Evolutionary conservation across 257 asterid genomes (phyloP), one percentile per base, ranked within the genome.

Genomic region (Capsicum baccatum): DNA sequence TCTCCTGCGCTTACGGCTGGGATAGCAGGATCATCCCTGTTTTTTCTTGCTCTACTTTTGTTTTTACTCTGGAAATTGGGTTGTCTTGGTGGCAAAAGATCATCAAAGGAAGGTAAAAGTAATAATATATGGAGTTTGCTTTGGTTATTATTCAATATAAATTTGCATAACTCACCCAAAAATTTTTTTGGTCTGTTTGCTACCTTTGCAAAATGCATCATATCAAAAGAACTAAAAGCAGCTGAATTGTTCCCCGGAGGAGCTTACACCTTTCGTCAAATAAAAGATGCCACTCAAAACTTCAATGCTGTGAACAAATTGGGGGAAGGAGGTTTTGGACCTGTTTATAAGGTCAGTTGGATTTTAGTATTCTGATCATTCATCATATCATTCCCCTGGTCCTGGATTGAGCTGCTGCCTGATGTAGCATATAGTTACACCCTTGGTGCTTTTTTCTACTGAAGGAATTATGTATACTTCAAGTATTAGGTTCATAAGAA

Each of bases 231-330:
- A 52, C n/a, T 26, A n/a, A 16, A 16, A 86, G 86, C 81, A 42
- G 74, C 79, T 9, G 88, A 85, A 74, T 52, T 85, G 60, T 83
- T 60, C 80, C 81, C 86, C 10, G 88, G 86, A 74, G 86, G 86
- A 8, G 58, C 78, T 52, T 86, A 59, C 21, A 86, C 48, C 73
- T 83, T 71, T 54, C 52, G 54, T 35, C 80, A 85, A 73, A 62
- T 86, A 80, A 83, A 70, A 83, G 86, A 54, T 12, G 88, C 88
- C n/a, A 83, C 88, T 10, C 71, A 79, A 7, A 80, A 83, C 73
- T 86, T 86, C 68, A 42, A 60, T 33, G 16, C 39, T 19, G 73
- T 3, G 21, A 86, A 67, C 50, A 80, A 83, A 64, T 50, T 83
- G 0, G 89, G 86, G 50, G 54, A 55, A 48, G 85, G 84, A 62